phyloP scores from a whole-genome alignment of 352 stramenopile species.

The Globisporangium abappressorium region DNA sequence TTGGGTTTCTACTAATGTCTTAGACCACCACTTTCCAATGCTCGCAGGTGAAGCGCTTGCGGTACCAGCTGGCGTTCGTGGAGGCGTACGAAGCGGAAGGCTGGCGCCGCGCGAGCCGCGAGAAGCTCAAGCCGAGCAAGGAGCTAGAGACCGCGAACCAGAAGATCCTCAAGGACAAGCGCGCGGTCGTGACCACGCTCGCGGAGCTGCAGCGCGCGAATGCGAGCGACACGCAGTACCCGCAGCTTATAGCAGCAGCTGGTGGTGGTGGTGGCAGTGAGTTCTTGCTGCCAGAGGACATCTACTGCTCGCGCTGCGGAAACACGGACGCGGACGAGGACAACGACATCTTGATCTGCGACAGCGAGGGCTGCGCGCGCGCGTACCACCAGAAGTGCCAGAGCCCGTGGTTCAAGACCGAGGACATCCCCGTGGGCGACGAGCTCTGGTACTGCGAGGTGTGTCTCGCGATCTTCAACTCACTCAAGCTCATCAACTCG shows the following conservation, averaged over 20 bases:
- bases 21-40: background rate
- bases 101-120: slow-evolving; percentile 68
- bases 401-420: slow-evolving; percentile 48
- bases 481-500: slow-evolving; percentile 77
- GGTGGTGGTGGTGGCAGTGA: slow-evolving; percentile 18
- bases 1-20: background rate
- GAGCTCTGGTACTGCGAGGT: slow-evolving; percentile 82
- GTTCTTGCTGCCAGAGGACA: slow-evolving; percentile 33
- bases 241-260: slow-evolving; percentile 30
- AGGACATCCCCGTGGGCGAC: slow-evolving; percentile 57
- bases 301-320: slow-evolving; percentile 76
- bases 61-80: slow-evolving; percentile 73
- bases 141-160: slow-evolving; percentile 48
- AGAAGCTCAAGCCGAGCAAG: slow-evolving; percentile 82
- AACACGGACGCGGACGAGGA: slow-evolving; percentile 57
- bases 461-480: slow-evolving; percentile 75
- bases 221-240: slow-evolving; percentile 47
- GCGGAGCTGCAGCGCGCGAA: slow-evolving; percentile 39
- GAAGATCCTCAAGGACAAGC: slow-evolving; percentile 62
- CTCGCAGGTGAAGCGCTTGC: slow-evolving; percentile 45
- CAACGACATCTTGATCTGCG: slow-evolving; percentile 86
- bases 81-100: slow-evolving; percentile 81
- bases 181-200: slow-evolving; percentile 41
- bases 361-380: slow-evolving; percentile 66
- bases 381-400: slow-evolving; percentile 84